A percentile compares a stretch with the other conserved stretches of the same genome.
phyloP scores from a whole-genome alignment of 306 rosid species.

The Senna tora region DNA sequence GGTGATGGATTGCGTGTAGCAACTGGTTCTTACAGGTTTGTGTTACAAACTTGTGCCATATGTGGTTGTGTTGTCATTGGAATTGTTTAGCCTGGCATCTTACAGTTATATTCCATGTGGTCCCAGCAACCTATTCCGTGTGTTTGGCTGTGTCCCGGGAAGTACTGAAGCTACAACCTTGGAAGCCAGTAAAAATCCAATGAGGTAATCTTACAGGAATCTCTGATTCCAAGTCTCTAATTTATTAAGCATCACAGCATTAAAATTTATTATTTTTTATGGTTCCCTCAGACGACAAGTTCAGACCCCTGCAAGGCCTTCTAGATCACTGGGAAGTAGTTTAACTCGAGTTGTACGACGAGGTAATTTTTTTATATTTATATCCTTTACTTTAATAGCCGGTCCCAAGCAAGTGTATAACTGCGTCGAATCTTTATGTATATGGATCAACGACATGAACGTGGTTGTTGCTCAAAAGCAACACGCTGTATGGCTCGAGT shows the following conservation, averaged over 20 bases:
- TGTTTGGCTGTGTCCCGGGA: conserved; percentile 77
- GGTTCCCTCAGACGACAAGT: conserved; percentile 78
- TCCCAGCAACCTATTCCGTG: conserved; percentile 95
- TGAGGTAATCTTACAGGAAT: conserved; percentile 59
- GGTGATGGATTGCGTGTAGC: conserved; percentile 93
- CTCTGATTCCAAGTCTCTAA: neutral
- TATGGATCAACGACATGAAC: too few species aligned
- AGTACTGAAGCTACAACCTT: conserved; percentile 81
- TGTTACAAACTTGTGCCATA: conserved; percentile 19
- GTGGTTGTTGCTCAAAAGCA: too few species aligned
- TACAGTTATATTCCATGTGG: conserved; percentile 40
- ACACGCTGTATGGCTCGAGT: too few species aligned
- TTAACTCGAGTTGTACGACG: conserved; percentile 93
- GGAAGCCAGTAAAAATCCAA: conserved; percentile 99
- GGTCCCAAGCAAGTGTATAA: too few species aligned
- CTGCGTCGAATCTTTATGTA: too few species aligned
- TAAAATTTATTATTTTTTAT: conserved; percentile 25
- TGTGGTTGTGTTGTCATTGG: conserved; percentile 26
- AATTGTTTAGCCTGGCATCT: conserved; percentile 30
- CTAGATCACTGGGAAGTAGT: conserved; percentile 92
- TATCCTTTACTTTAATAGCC: neutral
- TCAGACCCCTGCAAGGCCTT: conserved; percentile 93
- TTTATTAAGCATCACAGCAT: conserved; percentile 15
- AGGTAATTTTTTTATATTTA: conserved; percentile 50
- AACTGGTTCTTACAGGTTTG: conserved; percentile 95